Evolutionary conservation across 2,329 filamentous ascomycete species (phyloP).

Genomic region (Fusarium cyanostomum): DNA sequence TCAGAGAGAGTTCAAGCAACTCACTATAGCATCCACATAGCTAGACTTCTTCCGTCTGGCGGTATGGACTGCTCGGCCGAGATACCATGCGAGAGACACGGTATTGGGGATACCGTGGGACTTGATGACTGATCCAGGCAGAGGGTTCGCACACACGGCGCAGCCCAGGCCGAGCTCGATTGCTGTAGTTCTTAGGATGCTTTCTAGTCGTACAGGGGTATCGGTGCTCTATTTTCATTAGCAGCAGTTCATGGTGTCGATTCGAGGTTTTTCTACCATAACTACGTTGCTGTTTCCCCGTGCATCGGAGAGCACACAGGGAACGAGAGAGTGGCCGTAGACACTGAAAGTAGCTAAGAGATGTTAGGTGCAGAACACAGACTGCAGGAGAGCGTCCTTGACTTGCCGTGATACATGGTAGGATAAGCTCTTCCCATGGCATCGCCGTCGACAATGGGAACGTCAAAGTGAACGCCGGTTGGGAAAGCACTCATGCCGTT

Average conservation of each 20-base stretch:
- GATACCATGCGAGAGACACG: conserved; percentile 61
- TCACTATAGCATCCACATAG: conserved; percentile 40
- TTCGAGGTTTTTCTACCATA: conserved; percentile 23
- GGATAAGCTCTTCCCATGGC: conserved; percentile 53
- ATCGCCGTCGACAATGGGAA: conserved; percentile 51
- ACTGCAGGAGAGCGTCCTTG: rapidly evolving
- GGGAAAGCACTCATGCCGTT: conserved; percentile 52
- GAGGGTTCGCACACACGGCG: conserved; percentile 48
- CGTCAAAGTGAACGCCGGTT: conserved; percentile 47
- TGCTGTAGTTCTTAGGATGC: conserved; percentile 48
- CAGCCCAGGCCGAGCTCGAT: conserved; percentile 53
- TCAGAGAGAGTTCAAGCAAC: neutral
- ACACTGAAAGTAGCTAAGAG: conserved; percentile 49
- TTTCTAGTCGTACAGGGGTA: conserved; percentile 48
- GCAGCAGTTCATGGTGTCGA: neutral
- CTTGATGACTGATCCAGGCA: conserved; percentile 48
- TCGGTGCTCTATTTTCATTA: conserved; percentile 44
- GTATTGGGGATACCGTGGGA: conserved; percentile 54
- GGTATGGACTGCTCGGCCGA: conserved; percentile 59
- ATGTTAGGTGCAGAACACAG: neutral
- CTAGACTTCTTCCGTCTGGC: conserved; percentile 38
- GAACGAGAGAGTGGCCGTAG: conserved; percentile 49
- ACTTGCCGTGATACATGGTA: conserved; percentile 49
- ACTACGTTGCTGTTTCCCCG: conserved; percentile 49
- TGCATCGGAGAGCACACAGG: conserved; percentile 51